These are phyloP conservation scores for Agaricus blazei DNA, from an alignment of 768 basidiomycete genomes.

Conservation along the genomic window DNA sequence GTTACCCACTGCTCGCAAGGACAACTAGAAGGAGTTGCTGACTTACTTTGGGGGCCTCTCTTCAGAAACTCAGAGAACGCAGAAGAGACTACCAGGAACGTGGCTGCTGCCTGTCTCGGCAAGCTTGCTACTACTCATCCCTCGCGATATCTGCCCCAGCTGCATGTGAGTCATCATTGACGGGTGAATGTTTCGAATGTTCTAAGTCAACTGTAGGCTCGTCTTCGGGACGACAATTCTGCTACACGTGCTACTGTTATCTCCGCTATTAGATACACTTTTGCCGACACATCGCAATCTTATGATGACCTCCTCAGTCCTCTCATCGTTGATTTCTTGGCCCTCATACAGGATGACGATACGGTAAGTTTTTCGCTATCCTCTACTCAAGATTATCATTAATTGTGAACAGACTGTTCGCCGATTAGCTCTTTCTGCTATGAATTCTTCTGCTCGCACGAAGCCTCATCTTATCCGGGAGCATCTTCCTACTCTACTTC, in stretches of 20 bases:
- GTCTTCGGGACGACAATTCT: conserved; percentile 63
- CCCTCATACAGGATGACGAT: conserved; percentile 84
- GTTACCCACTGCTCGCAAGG: conserved; percentile 86
- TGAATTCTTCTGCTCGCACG: conserved; percentile 93
- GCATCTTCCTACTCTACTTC: conserved; percentile 70
- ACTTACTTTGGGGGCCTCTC: conserved; percentile 86
- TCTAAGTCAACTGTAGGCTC: conserved; percentile 36
- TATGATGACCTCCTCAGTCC: conserved; percentile 92
- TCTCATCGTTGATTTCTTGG: conserved; percentile 86
- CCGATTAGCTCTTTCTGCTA: conserved; percentile 79
- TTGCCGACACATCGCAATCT: conserved; percentile 77
- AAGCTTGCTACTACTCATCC: conserved; percentile 93
- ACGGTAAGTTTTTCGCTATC: conserved; percentile 45
- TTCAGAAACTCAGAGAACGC: conserved; percentile 87
- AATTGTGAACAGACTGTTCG: conserved; percentile 67
- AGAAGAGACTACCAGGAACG: conserved; percentile 90
- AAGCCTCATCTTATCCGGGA: conserved; percentile 91
- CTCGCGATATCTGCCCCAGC: conserved; percentile 83
- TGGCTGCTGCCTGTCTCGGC: conserved; percentile 94
- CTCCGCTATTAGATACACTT: conserved; percentile 90
- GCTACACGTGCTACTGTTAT: conserved; percentile 83
- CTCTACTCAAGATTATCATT: neutral
- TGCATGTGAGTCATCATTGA: conserved; percentile 56
- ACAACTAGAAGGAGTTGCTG: conserved; percentile 83
- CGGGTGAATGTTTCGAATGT: neutral